A percentile compares a stretch with the other conserved stretches of the same genome.
These are phyloP conservation scores for Phanerochaete carnosa DNA, from an alignment of 768 basidiomycete genomes.

Conservation along the genomic window DNA sequence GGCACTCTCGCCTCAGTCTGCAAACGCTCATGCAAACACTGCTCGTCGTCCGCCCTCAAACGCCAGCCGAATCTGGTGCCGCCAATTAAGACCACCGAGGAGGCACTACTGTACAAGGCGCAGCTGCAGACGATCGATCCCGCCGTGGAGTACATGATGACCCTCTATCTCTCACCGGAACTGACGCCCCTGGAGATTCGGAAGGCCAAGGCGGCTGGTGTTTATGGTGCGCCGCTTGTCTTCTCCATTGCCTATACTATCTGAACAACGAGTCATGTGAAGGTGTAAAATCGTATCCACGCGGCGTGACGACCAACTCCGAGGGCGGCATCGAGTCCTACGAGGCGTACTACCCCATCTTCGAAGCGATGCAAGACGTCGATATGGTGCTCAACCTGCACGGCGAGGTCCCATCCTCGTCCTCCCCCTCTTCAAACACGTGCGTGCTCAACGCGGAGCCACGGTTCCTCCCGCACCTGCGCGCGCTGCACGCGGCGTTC, in stretches of 20 bases:
- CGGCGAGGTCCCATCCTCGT: constrained; percentile 93
- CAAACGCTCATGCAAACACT: neutral
- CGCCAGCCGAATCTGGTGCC: constrained; percentile 83
- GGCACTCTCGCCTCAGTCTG: constrained; percentile 26
- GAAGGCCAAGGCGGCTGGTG: constrained; percentile 82
- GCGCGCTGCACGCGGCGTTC: constrained; percentile 76
- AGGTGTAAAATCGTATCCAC: constrained; percentile 95
- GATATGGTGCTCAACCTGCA: constrained; percentile 96
- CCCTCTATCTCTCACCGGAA: constrained; percentile 89
- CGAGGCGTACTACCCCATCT: constrained; percentile 88
- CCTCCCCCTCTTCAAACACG: constrained; percentile 56
- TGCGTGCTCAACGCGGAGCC: constrained; percentile 94
- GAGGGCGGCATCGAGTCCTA: constrained; percentile 97
- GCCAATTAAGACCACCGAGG: constrained; percentile 78
- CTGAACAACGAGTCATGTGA: neutral
- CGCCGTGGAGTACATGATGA: constrained; percentile 87
- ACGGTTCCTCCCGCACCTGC: constrained; percentile 83
- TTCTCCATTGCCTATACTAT: neutral
- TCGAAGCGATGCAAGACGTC: constrained; percentile 89
- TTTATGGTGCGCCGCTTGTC: constrained; percentile 45
- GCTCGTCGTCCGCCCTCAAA: neutral
- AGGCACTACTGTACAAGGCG: constrained; percentile 78
- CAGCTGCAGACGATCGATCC: constrained; percentile 74
- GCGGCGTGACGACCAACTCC: constrained; percentile 96
- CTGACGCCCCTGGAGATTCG: constrained; percentile 88